Conservation (phyloP, 225 moss, liverwort and hornwort species). For the Thuidium tamariscinum region DNA sequence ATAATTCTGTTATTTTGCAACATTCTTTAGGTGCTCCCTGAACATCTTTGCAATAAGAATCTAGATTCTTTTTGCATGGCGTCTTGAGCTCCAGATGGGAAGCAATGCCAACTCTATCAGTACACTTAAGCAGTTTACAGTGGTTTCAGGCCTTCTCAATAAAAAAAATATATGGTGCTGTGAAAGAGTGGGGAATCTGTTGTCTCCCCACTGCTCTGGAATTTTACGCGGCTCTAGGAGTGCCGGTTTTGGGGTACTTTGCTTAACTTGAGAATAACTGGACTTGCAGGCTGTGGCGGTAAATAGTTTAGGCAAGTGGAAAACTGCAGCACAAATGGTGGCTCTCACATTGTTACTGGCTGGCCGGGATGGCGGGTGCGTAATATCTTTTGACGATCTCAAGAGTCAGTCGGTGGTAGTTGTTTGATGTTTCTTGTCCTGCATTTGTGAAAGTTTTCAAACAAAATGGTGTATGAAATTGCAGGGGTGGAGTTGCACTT, state of each 20-base stretch:
- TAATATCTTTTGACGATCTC: background rate
- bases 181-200: background rate
- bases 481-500: constrained; percentile 42
- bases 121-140: background rate
- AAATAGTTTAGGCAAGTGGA: constrained; percentile 85
- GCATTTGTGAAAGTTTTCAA: background rate
- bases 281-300: constrained; percentile 81
- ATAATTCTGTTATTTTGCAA: background rate
- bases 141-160: background rate
- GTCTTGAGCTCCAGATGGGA: background rate
- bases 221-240: background rate
- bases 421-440: background rate
- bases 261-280: background rate
- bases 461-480: background rate
- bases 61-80: background rate
- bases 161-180: background rate
- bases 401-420: background rate
- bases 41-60: background rate
- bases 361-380: constrained; percentile 78
- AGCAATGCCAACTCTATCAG: background rate
- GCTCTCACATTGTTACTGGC: constrained; percentile 67
- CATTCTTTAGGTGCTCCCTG: background rate
- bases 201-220: background rate
- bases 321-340: constrained; percentile 93
- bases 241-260: background rate